Base-by-base conservation (phyloP, 1,284 basidiomycete genomes). In the Boletus sp. region DNA sequence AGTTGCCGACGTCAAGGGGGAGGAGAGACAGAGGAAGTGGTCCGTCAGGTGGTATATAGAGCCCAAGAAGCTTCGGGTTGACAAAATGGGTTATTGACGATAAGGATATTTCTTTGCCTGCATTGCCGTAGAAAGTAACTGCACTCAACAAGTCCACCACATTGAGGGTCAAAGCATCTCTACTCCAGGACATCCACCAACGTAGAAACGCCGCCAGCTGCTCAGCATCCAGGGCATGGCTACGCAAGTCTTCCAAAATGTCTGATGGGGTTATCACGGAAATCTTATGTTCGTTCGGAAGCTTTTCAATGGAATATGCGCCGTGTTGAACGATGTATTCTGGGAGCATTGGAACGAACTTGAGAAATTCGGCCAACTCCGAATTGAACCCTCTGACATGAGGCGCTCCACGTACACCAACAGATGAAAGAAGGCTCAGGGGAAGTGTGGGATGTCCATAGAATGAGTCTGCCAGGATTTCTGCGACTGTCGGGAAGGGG, bases 21-120 rank as follows among this genome's bases (percentile, higher is more conserved):
- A 60, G 21, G 10, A 60, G 40, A 13, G 31, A 51, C 13, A 1
- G 27, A 52, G 59, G 59, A 46, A 60, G 55, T 10, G 59, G 55
- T n/a, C 59, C 54, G 16, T 46, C 28, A 2, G 27, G 23, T n/a
- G 59, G 59, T 9, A 60, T 58, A n/a, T 52, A n/a, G 23, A 8
- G 6, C 6, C 59, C 54, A 19, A 60, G 40, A 49, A 11, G 8
- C 3, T 11, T 30, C 1, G 33, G 33, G 27, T 52, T 13, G 28
- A 60, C 38, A 43, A 60, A 60, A 23, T 38, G 3, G 19, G n/a
- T 33, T 25, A 58, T n/a, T 6, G 59, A 46, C 7, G 49, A 47
- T 6, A 58, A 14, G 33, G 5, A 6, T 25, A 17, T 43, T 1
- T 5, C 8, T 52, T 40, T 31, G 6, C 27, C 27, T 21, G 40